phyloP scores from a whole-genome alignment of 2,329 filamentous ascomycete genomes.

The Aspergillus oerlinghausenensis region DNA sequence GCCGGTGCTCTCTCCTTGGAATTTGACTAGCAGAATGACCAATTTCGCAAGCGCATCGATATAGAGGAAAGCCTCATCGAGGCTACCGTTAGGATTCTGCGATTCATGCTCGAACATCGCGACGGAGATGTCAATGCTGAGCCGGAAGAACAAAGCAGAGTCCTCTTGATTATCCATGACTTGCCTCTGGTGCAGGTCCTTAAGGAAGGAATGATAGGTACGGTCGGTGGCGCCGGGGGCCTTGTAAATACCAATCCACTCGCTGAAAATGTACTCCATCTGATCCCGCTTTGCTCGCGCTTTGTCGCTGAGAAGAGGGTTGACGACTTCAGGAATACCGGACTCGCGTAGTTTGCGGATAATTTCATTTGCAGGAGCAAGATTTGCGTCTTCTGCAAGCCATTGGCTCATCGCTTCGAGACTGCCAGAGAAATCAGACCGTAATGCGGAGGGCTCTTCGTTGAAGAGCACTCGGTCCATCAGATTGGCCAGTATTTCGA shows the following conservation, averaged over 20 bases:
- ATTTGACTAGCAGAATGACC: conserved; percentile 68
- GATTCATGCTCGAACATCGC: conserved; percentile 70
- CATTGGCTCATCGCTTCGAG: conserved; percentile 76
- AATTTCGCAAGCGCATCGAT: conserved; percentile 81
- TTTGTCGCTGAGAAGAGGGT: conserved; percentile 53
- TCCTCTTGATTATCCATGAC: conserved; percentile 72
- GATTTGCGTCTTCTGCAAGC: conserved; percentile 67
- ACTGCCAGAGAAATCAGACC: conserved; percentile 80
- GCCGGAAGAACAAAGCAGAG: conserved; percentile 71
- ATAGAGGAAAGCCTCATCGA: conserved; percentile 58
- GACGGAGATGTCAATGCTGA: conserved; percentile 75
- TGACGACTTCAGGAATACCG: conserved; percentile 52
- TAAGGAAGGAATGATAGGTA: conserved; percentile 69
- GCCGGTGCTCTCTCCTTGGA: conserved; percentile 59
- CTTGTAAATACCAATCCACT: conserved; percentile 82
- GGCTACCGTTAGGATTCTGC: conserved; percentile 55
- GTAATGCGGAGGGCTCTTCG: conserved; percentile 71
- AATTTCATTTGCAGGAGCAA: conserved; percentile 64
- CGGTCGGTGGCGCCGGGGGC: conserved; percentile 72
- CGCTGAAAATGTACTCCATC: conserved; percentile 90
- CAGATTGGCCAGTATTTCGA: conserved; percentile 76
- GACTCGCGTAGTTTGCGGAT: conserved; percentile 59
- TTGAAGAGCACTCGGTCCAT: conserved; percentile 74
- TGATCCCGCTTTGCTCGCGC: conserved; percentile 66
- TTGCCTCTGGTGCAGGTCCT: conserved; percentile 72